Conservation (phyloP, 2,329 filamentous ascomycete species). For the Scorias spongiosa region DNA sequence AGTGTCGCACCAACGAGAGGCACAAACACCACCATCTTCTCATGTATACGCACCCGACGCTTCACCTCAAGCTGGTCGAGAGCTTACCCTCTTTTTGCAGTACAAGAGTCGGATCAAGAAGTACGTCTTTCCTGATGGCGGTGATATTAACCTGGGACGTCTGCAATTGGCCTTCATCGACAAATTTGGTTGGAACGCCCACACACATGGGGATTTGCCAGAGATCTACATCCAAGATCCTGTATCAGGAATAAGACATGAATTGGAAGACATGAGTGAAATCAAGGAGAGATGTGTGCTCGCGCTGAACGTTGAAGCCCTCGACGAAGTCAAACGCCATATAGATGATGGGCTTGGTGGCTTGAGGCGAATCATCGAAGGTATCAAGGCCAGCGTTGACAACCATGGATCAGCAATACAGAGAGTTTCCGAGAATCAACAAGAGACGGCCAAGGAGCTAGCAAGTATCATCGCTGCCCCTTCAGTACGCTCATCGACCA, state of each 20-base stretch:
- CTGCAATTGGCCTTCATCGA: constrained; percentile 95
- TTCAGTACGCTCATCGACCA: constrained; percentile 21
- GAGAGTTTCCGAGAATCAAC: constrained; percentile 75
- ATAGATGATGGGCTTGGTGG: constrained; percentile 82
- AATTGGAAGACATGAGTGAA: constrained; percentile 82
- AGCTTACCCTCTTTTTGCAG: constrained; percentile 84
- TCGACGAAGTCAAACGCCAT: constrained; percentile 93
- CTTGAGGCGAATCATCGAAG: constrained; percentile 68
- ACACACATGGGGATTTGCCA: constrained; percentile 85
- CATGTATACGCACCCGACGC: constrained; percentile 31
- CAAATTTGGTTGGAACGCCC: constrained; percentile 97
- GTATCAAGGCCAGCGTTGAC: constrained; percentile 68
- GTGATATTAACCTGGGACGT: constrained; percentile 71
- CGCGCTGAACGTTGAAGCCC: constrained; percentile 80
- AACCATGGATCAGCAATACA: constrained; percentile 72
- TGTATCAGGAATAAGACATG: constrained; percentile 88
- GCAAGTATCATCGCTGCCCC: constrained; percentile 43
- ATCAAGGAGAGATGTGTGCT: constrained; percentile 90
- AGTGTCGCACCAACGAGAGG: constrained; percentile 7
- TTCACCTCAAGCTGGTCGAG: constrained; percentile 64
- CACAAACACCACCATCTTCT: constrained; percentile 23
- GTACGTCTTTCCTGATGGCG: constrained; percentile 73
- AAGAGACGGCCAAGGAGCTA: constrained; percentile 79
- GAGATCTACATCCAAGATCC: constrained; percentile 98
- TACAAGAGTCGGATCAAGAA: constrained; percentile 98